These are phyloP conservation scores for Colletotrichum scovillei DNA, from an alignment of 2,329 filamentous ascomycete species.

Conservation along the genomic window DNA sequence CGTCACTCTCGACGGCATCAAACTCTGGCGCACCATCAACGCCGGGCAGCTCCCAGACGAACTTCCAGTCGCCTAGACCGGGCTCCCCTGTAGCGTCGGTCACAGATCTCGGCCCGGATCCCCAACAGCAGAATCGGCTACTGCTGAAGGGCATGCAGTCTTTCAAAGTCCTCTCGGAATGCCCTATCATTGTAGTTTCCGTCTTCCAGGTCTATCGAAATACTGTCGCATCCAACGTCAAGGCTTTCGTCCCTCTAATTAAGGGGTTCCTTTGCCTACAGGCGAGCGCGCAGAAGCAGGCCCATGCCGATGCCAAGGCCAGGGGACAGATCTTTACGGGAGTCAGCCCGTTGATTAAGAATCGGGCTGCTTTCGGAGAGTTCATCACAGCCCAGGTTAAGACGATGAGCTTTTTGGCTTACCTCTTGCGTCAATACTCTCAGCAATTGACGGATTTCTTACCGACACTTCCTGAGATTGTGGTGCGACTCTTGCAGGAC, in stretches of 20 bases:
- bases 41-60: conserved; percentile 72
- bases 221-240: conserved; percentile 86
- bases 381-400: conserved; percentile 99
- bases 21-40: conserved; percentile 73
- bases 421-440: conserved; percentile 88
- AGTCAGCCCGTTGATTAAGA: conserved; percentile 93
- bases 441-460: conserved; percentile 90
- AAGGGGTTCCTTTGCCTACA: conserved; percentile 90
- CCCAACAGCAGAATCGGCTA: conserved; percentile 83
- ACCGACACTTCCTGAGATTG: conserved; percentile 84
- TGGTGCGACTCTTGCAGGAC: conserved; percentile 91
- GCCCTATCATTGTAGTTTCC: conserved; percentile 97
- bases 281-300: conserved; percentile 92
- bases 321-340: conserved; percentile 89
- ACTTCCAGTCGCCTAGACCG: conserved; percentile 88
- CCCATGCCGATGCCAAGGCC: conserved; percentile 84
- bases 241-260: conserved; percentile 91
- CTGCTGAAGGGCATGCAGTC: conserved; percentile 96
- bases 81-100: conserved; percentile 89
- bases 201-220: conserved; percentile 93
- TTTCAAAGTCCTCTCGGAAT: conserved; percentile 98
- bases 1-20: conserved; percentile 64
- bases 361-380: conserved; percentile 93
- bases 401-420: conserved; percentile 98
- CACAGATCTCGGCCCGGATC: conserved; percentile 82